Conservation (phyloP, 2,329 filamentous ascomycete species). For the Didymellaceae sp. region DNA sequence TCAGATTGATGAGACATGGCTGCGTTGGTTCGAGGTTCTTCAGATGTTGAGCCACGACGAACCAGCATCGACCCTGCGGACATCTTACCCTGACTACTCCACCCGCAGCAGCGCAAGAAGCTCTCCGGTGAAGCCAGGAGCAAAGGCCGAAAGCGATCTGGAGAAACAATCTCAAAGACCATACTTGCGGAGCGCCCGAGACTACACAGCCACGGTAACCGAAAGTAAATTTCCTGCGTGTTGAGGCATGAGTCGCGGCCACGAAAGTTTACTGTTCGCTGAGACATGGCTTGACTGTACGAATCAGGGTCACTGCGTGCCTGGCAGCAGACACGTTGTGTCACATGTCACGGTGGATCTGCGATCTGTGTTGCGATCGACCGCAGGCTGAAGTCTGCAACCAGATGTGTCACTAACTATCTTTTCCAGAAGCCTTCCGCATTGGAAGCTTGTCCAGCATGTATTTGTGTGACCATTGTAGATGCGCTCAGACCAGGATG, state of each 20-base stretch:
- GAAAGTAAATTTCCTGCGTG: constrained; percentile 1
- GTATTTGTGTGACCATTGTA: constrained; percentile 8
- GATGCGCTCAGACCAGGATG: constrained; percentile 5
- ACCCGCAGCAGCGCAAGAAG: constrained; percentile 11
- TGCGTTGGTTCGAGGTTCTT: constrained; percentile 1
- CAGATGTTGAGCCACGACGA: background rate
- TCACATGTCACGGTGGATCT: constrained; percentile 2
- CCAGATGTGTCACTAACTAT: constrained; percentile 5
- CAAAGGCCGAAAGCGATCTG: constrained; percentile 12
- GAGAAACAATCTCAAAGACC: constrained; percentile 3
- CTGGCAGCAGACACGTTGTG: constrained; percentile 2
- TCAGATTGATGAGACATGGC: background rate
- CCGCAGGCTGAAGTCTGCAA: background rate
- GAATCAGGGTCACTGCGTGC: constrained; percentile 3
- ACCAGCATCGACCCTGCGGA: constrained; percentile 12
- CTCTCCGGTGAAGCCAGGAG: constrained; percentile 14
- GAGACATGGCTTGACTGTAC: constrained; percentile 8
- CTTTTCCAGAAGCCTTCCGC: constrained; percentile 11
- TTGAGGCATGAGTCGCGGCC: constrained; percentile 13
- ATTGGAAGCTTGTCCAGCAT: background rate
- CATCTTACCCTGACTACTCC: background rate
- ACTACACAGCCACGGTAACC: background rate
- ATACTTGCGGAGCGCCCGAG: constrained; percentile 16
- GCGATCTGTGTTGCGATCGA: constrained; percentile 2
- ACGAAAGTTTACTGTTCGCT: constrained; percentile 14